Percentiles rank a stretch among this genome's conserved stretches.
These are phyloP conservation scores for Monotropa hypopitys DNA, from an alignment of 179 eudicot genomes.

Conservation along the genomic window DNA sequence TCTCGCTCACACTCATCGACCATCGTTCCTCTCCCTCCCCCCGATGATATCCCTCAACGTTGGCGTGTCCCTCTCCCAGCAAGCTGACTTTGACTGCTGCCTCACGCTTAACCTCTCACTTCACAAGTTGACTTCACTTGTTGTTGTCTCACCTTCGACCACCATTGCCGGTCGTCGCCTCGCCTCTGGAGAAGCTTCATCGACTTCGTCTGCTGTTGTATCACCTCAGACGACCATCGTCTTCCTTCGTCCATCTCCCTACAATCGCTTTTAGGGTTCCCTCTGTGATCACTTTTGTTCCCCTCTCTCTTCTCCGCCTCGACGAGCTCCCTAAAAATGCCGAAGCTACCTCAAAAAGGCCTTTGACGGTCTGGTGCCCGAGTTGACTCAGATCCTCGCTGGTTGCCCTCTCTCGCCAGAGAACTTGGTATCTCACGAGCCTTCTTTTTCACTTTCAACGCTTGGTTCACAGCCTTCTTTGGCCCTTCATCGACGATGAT, in stretches of 20 bases:
- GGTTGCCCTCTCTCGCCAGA: slow-evolving; percentile 14
- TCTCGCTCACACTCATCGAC: too few relatives aligned
- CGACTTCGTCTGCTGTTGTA: too few relatives aligned
- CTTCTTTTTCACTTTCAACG: not conserved
- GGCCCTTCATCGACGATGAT: not conserved
- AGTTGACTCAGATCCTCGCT: slow-evolving; percentile 8
- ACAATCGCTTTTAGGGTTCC: slow-evolving; percentile 27
- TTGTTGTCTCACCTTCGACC: too few relatives aligned
- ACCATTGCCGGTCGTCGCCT: too few relatives aligned
- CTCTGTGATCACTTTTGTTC: not conserved
- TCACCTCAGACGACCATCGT: too few relatives aligned
- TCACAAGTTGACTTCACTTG: too few relatives aligned
- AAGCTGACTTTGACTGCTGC: too few relatives aligned
- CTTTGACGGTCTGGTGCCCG: slow-evolving; percentile 12
- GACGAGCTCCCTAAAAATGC: slow-evolving; percentile 15
- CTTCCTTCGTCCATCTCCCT: slow-evolving; percentile 27
- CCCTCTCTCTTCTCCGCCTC: slow-evolving; percentile 9
- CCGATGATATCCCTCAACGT: too few relatives aligned
- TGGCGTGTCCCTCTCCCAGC: too few relatives aligned
- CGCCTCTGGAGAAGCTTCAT: too few relatives aligned
- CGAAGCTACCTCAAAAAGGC: slow-evolving; percentile 23
- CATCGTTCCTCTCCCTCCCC: too few relatives aligned
- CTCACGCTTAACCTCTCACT: too few relatives aligned
- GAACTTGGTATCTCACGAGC: slow-evolving; percentile 1
- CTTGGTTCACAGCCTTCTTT: slow-evolving; percentile 10